These are phyloP conservation scores for Xylaria sp. DNA, from an alignment of 2,329 filamentous ascomycete genomes.

Conservation along the genomic window DNA sequence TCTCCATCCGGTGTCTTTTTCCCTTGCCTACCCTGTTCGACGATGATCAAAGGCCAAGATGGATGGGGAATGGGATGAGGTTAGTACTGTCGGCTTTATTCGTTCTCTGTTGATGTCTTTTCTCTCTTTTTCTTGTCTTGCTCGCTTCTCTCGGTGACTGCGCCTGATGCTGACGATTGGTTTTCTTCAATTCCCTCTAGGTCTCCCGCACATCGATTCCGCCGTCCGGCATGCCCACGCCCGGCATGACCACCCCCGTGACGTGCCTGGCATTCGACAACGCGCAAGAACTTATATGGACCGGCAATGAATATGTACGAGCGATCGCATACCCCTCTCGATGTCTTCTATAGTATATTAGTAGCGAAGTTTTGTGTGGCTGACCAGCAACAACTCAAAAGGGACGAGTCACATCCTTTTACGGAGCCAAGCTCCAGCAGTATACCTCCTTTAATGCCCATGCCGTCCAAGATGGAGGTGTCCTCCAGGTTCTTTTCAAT, in stretches of 20 bases:
- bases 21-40: constrained; percentile 11
- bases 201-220: constrained; percentile 78
- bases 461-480: constrained; percentile 63
- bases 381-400: constrained; percentile 35
- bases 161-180: background rate
- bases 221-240: constrained; percentile 63
- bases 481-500: constrained; percentile 86
- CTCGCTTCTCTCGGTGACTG: background rate
- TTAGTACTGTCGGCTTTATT: constrained; percentile 32
- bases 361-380: background rate
- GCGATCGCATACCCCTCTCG: constrained; percentile 5
- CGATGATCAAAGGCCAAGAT: constrained; percentile 40
- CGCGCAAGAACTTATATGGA: constrained; percentile 85
- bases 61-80: constrained; percentile 66
- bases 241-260: constrained; percentile 41
- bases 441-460: constrained; percentile 91
- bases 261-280: constrained; percentile 86
- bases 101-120: no score
- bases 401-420: constrained; percentile 87
- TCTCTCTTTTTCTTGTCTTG: background rate
- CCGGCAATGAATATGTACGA: constrained; percentile 80
- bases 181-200: constrained; percentile 38
- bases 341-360: background rate
- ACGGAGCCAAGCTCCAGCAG: constrained; percentile 73
- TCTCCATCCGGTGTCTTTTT: background rate